Conservation (phyloP, 495 filamentous ascomycete species). For the Aspergillus sclerotiicarbonarius region DNA sequence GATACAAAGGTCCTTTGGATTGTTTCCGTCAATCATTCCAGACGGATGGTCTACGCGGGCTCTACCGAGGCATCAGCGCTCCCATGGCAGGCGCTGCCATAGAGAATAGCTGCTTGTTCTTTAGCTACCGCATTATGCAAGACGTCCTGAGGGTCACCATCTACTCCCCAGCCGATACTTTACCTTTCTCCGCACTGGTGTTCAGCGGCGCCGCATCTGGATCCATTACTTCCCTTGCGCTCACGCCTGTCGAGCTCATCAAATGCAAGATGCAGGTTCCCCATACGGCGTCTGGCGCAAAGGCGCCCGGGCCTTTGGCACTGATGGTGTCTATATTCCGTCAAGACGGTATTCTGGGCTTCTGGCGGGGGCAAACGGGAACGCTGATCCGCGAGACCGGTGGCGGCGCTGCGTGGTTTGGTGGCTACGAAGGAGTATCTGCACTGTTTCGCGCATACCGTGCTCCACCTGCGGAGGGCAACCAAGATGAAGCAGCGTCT, state of each 20-base stretch:
- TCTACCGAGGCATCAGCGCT: conserved; percentile 93
- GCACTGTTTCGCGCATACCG: conserved; percentile 57
- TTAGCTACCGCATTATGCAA: conserved; percentile 74
- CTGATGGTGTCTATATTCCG: conserved; percentile 76
- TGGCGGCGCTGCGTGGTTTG: conserved; percentile 94
- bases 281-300: conserved; percentile 35
- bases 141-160: conserved; percentile 59
- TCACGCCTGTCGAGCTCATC: conserved; percentile 95
- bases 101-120: conserved; percentile 92
- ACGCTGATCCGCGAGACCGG: conserved; percentile 94
- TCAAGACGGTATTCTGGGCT: conserved; percentile 76
- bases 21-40: conserved; percentile 85
- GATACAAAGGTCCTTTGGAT: conserved; percentile 84
- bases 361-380: conserved; percentile 93
- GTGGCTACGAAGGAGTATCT: conserved; percentile 78
- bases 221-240: conserved; percentile 82
- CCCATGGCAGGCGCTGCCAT: conserved; percentile 88
- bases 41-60: conserved; percentile 65
- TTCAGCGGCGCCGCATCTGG: conserved; percentile 79
- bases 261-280: conserved; percentile 98
- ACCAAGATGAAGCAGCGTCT: conserved; percentile 7
- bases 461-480: conserved; percentile 11
- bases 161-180: conserved; percentile 48
- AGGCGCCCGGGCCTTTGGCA: conserved; percentile 49
- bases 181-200: conserved; percentile 72